Percentiles rank a stretch among this genome's conserved stretches.
Conservation (phyloP, 371 early-diverging fungal genomes). For the Haplosporangium sp. region DNA sequence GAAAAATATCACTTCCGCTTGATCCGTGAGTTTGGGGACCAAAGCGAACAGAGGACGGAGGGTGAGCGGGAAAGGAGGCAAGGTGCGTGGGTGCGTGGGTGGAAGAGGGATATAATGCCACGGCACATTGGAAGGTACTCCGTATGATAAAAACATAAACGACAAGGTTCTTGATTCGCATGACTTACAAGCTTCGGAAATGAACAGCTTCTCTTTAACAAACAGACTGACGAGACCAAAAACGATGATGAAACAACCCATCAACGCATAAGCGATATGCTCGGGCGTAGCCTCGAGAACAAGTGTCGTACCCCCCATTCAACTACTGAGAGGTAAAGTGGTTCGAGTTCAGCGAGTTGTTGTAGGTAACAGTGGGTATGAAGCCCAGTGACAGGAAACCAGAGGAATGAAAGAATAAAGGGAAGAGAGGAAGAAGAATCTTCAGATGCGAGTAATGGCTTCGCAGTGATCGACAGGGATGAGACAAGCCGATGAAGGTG, state of each 20-base stretch:
- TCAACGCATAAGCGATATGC: constrained; percentile 54
- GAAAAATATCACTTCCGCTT: too few relatives aligned
- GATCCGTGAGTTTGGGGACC: too few relatives aligned
- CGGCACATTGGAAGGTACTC: too few relatives aligned
- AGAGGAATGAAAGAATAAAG: constrained; percentile 31
- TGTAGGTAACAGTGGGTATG: not conserved
- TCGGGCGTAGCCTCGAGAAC: constrained; percentile 33
- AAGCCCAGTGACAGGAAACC: not conserved
- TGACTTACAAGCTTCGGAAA: constrained; percentile 88
- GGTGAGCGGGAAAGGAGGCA: too few relatives aligned
- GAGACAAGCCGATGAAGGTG: not conserved
- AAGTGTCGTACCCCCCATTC: constrained; percentile 7
- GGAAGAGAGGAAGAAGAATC: constrained; percentile 37
- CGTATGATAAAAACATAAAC: too few relatives aligned
- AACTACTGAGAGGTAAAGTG: not conserved
- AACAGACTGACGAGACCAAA: constrained; percentile 92
- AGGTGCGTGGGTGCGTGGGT: too few relatives aligned
- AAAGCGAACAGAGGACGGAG: too few relatives aligned
- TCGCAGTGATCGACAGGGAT: not conserved
- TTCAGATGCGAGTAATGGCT: not conserved
- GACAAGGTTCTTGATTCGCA: not conserved
- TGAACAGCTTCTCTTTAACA: constrained; percentile 88
- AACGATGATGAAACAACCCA: constrained; percentile 87
- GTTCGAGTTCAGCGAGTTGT: not conserved
- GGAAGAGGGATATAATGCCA: too few relatives aligned